Conservation (phyloP, 2,329 filamentous ascomycete genomes). For the Beauveria varroae region DNA sequence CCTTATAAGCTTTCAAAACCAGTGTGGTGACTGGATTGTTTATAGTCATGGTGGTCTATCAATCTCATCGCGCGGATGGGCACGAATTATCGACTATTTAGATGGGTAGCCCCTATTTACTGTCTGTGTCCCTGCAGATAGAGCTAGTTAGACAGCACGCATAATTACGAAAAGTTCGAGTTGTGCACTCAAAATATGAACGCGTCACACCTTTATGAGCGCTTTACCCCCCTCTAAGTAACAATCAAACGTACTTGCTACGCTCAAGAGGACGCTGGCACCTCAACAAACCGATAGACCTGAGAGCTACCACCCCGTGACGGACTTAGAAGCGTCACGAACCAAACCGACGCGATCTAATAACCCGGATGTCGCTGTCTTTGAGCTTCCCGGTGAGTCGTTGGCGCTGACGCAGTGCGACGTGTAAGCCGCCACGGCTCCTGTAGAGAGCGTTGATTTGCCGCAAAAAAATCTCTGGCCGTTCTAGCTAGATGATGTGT, state of each 20-base stretch:
- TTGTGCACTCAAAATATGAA: no score
- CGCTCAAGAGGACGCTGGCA: neutral
- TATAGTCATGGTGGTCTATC: no score
- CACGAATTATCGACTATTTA: no score
- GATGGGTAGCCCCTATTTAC: no score
- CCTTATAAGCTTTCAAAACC: neutral
- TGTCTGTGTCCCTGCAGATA: no score
- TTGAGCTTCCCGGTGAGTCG: slow-evolving; percentile 27
- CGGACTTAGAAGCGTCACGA: neutral
- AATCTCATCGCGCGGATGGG: neutral
- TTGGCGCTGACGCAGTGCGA: neutral
- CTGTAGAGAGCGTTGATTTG: neutral
- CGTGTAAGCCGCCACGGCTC: neutral
- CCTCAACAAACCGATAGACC: neutral
- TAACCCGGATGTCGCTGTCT: slow-evolving; percentile 17
- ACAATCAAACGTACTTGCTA: neutral
- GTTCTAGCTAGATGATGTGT: slow-evolving; percentile 21
- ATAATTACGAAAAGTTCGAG: no score
- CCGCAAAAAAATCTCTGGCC: slow-evolving; percentile 22
- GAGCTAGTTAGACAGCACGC: no score
- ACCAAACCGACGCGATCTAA: neutral
- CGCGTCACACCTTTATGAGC: no score
- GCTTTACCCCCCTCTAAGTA: no score
- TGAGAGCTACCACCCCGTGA: neutral
- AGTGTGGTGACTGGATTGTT: no score